These are phyloP conservation scores for Debaryomyces maramus DNA, from an alignment of 805 yeast genomes.

Conservation along the genomic window DNA sequence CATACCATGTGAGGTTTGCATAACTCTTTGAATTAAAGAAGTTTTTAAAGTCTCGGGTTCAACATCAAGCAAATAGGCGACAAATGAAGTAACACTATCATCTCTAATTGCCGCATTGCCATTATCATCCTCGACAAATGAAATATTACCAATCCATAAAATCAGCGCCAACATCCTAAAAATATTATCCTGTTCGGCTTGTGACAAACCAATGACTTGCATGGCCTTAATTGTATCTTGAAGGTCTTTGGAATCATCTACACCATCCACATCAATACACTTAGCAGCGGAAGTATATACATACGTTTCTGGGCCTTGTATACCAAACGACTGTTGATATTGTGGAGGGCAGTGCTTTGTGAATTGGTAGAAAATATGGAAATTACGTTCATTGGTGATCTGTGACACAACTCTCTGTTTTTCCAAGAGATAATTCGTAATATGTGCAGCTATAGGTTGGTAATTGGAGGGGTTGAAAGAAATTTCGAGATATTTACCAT, in stretches of 20 bases:
- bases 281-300: conserved; percentile 83
- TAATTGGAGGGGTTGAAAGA: conserved; percentile 68
- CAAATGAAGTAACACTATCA: conserved; percentile 88
- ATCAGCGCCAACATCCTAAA: conserved; percentile 82
- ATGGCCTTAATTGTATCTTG: conserved; percentile 81
- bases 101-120: conserved; percentile 85
- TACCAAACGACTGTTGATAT: conserved; percentile 82
- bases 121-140: conserved; percentile 80
- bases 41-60: conserved; percentile 63
- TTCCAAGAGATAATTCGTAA: conserved; percentile 90
- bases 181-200: conserved; percentile 84
- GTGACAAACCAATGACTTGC: conserved; percentile 80
- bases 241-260: conserved; percentile 81
- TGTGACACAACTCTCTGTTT: conserved; percentile 98
- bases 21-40: conserved; percentile 73
- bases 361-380: conserved; percentile 95
- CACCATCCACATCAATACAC: conserved; percentile 82
- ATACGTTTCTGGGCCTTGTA: conserved; percentile 92
- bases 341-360: conserved; percentile 86
- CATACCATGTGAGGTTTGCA: conserved; percentile 89
- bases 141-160: conserved; percentile 91
- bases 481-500: conserved; percentile 92
- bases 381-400: conserved; percentile 87
- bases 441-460: conserved; percentile 93
- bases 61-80: conserved; percentile 86